Percentiles rank a stretch among this genome's conserved stretches.
These are phyloP conservation scores for Pythium chondricola DNA, from an alignment of 352 stramenopile genomes.

Conservation along the genomic window DNA sequence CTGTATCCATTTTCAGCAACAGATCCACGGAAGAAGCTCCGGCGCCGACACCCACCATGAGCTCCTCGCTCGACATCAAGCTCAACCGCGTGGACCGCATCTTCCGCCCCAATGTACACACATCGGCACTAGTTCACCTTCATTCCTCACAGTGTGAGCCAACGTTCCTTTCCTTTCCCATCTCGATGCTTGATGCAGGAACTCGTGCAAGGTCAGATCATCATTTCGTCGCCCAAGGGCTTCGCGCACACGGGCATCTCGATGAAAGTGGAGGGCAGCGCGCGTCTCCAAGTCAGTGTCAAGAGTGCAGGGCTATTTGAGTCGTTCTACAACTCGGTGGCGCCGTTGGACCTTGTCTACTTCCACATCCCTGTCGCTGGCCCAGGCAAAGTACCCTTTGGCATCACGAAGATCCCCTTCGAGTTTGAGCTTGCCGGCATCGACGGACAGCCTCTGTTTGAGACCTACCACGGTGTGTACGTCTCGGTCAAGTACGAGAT, in stretches of 20 bases:
- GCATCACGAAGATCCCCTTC: conserved; percentile 87
- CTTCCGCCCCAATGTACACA: conserved; percentile 70
- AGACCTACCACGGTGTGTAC: conserved; percentile 92
- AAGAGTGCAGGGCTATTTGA: conserved; percentile 81
- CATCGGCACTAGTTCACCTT: too few species aligned
- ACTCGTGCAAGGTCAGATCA: conserved; percentile 76
- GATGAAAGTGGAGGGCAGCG: conserved; percentile 81
- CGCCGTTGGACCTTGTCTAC: conserved; percentile 75
- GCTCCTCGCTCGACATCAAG: conserved; percentile 80
- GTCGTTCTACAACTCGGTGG: conserved; percentile 73
- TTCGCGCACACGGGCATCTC: conserved; percentile 77
- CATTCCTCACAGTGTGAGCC: background rate
- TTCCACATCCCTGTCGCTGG: conserved; percentile 72
- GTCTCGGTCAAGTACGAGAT: conserved; percentile 90
- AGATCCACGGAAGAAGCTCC: too few species aligned
- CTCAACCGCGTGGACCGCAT: conserved; percentile 83
- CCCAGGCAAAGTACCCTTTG: conserved; percentile 64
- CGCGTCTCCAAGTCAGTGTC: conserved; percentile 72
- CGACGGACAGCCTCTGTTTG: conserved; percentile 63
- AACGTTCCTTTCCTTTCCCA: background rate
- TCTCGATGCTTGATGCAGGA: conserved; percentile 33
- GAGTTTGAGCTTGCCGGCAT: conserved; percentile 79
- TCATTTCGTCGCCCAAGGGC: conserved; percentile 80
- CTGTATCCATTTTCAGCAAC: background rate
- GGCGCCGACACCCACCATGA: too few species aligned